Conservation (phyloP, 1,139 yeast genomes). For the Sugiyamaella grinbergsii region DNA sequence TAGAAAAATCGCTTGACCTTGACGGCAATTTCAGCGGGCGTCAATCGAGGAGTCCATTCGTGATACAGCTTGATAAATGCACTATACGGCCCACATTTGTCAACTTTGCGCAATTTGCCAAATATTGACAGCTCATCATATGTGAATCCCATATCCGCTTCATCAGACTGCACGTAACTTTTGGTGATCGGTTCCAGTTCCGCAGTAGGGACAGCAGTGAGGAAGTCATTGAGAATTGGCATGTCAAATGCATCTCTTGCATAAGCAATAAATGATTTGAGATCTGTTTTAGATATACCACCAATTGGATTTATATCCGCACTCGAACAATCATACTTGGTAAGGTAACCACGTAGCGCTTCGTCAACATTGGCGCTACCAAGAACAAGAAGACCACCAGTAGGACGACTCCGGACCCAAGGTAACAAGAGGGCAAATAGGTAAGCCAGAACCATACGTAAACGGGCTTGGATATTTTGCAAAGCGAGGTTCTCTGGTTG, state of each 20-base stretch:
- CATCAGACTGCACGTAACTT: constrained; percentile 92
- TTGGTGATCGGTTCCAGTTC: constrained; percentile 95
- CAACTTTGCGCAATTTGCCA: constrained; percentile 89
- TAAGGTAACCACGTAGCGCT: constrained; percentile 89
- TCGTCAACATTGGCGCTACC: constrained; percentile 99
- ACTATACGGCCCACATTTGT: constrained; percentile 93
- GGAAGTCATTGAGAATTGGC: constrained; percentile 75
- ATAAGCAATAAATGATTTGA: constrained; percentile 81
- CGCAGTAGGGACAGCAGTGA: constrained; percentile 94
- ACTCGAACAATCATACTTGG: constrained; percentile 94
- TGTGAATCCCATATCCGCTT: constrained; percentile 97
- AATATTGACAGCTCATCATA: constrained; percentile 89
- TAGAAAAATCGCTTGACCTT: constrained; percentile 92
- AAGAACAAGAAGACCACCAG: constrained; percentile 81
- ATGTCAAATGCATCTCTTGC: constrained; percentile 68
- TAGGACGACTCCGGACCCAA: constrained; percentile 76
- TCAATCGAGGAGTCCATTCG: constrained; percentile 83
- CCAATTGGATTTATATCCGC: constrained; percentile 98
- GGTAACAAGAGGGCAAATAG: constrained; percentile 92
- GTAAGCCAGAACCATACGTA: constrained; percentile 92
- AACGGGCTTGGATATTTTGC: constrained; percentile 93
- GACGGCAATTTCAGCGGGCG: constrained; percentile 83
- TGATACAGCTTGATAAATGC: constrained; percentile 89
- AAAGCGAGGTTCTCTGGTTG: constrained; percentile 87
- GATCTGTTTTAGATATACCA: constrained; percentile 90